A percentile compares a stretch with the other conserved stretches of the same genome.
These are phyloP conservation scores for Musa schizocarpa DNA, from an alignment of 176 grass and related monocot species.

Conservation along the genomic window DNA sequence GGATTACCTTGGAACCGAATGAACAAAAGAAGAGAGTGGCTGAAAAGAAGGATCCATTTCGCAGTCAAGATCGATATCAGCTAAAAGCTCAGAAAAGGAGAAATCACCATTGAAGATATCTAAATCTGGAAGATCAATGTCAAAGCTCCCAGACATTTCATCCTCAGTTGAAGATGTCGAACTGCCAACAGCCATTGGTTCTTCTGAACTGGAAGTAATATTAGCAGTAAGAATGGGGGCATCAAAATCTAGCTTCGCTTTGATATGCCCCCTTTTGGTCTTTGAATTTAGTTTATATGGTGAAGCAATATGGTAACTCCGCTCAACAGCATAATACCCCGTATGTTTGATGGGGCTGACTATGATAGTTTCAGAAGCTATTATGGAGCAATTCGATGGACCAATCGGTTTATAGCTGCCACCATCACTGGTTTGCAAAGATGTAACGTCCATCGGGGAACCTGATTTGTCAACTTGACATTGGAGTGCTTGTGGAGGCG, in stretches of 20 bases:
- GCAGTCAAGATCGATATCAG: slow-evolving; percentile 73
- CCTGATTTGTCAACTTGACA: slow-evolving; percentile 1
- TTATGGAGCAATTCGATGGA: slow-evolving; percentile 56
- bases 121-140: slow-evolving; percentile 63
- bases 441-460: slow-evolving; percentile 16
- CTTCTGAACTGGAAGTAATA: background rate
- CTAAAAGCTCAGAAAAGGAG: slow-evolving; percentile 71
- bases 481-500: slow-evolving; percentile 24
- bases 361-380: slow-evolving; percentile 78
- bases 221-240: slow-evolving; percentile 11
- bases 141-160: slow-evolving; percentile 20
- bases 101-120: slow-evolving; percentile 62
- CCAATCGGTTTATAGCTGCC: slow-evolving; percentile 17
- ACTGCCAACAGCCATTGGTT: background rate
- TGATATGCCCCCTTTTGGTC: slow-evolving; percentile 67
- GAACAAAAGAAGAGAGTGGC: slow-evolving; percentile 24
- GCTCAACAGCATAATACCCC: slow-evolving; percentile 65
- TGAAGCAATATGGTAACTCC: slow-evolving; percentile 79
- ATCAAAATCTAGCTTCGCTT: slow-evolving; percentile 73
- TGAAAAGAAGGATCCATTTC: slow-evolving; percentile 29
- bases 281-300: slow-evolving; percentile 45
- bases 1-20: slow-evolving; percentile 46
- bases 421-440: slow-evolving; percentile 8
- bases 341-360: slow-evolving; percentile 69
- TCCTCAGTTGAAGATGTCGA: background rate